Conservation (phyloP, 352 stramenopile genomes). For the Pythium sukuiense region DNA sequence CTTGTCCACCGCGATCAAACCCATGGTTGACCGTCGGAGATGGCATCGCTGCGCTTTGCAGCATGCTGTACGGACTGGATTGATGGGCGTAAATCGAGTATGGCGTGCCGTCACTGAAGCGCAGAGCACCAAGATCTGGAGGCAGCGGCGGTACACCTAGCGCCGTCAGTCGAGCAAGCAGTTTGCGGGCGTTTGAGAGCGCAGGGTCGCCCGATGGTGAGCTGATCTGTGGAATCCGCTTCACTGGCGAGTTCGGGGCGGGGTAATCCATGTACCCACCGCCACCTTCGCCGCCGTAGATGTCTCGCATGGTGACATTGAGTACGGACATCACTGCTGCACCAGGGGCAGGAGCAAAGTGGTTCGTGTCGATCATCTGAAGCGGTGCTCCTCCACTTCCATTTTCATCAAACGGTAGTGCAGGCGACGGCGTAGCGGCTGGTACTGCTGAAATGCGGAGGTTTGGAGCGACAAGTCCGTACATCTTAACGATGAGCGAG, state of each 20-base stretch:
- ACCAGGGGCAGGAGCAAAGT: slow-evolving; percentile 43
- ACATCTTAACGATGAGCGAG: slow-evolving; percentile 80
- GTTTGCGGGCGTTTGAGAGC: slow-evolving; percentile 79
- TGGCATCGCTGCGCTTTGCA: slow-evolving; percentile 19
- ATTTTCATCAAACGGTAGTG: slow-evolving; percentile 23
- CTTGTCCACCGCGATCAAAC: slow-evolving; percentile 22
- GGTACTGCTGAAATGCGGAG: slow-evolving; percentile 51
- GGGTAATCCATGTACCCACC: slow-evolving; percentile 56
- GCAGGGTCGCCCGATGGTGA: slow-evolving; percentile 83
- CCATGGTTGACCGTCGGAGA: slow-evolving; percentile 1
- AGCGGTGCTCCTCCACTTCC: slow-evolving; percentile 20
- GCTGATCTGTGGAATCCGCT: slow-evolving; percentile 39
- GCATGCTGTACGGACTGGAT: slow-evolving; percentile 60
- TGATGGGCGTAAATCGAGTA: slow-evolving; percentile 84
- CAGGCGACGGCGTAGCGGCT: slow-evolving; percentile 31
- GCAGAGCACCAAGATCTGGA: slow-evolving; percentile 86
- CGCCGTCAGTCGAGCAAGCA: slow-evolving; percentile 88
- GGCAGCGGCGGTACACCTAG: slow-evolving; percentile 92
- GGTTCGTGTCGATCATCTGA: slow-evolving; percentile 54
- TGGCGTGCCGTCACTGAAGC: slow-evolving; percentile 55
- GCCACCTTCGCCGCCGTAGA: slow-evolving; percentile 70
- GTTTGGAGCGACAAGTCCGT: slow-evolving; percentile 74
- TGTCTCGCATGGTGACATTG: slow-evolving; percentile 80
- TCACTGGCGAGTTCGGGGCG: slow-evolving; percentile 58
- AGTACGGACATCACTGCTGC: slow-evolving; percentile 71